Percentiles rank a stretch among this genome's conserved stretches.
Conservation (phyloP, 2,329 filamentous ascomycete genomes). For the Trichoderma koningii region DNA sequence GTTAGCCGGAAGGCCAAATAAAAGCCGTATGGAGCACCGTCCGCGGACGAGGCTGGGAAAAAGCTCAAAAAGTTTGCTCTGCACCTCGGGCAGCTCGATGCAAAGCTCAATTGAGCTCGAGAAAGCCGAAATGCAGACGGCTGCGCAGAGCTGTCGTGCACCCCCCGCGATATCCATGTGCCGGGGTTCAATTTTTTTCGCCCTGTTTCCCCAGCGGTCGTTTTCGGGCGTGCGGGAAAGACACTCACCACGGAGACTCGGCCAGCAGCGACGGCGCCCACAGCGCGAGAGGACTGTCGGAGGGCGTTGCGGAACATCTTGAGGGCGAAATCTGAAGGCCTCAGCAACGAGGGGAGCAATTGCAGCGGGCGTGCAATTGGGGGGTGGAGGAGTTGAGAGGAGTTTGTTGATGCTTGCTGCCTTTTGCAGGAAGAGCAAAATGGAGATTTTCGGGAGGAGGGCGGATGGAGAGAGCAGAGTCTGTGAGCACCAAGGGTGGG, state of each 20-base stretch:
- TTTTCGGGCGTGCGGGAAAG: conserved; percentile 44
- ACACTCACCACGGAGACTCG: conserved; percentile 92
- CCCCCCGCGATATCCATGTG: conserved; percentile 41
- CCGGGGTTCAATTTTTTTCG: conserved; percentile 32
- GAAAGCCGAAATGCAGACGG: conserved; percentile 37
- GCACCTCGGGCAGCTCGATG: conserved; percentile 10
- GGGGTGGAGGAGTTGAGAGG: conserved; percentile 57
- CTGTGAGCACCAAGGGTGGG: conserved; percentile 47
- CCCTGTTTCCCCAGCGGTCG: conserved; percentile 35
- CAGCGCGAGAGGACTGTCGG: conserved; percentile 92
- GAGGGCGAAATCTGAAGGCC: conserved; percentile 54
- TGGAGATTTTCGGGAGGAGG: conserved; percentile 50
- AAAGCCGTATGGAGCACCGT: conserved; percentile 26
- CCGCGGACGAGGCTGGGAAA: conserved; percentile 33
- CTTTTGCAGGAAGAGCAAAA: conserved; percentile 48
- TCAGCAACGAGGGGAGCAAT: conserved; percentile 60
- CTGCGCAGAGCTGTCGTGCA: conserved; percentile 42
- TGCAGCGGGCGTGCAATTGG: conserved; percentile 63
- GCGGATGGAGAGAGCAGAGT: conserved; percentile 44
- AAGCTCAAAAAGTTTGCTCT: conserved; percentile 39
- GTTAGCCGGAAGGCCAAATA: conserved; percentile 55
- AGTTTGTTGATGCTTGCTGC: conserved; percentile 48
- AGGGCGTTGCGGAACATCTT: conserved; percentile 98
- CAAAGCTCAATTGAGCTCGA: conserved; percentile 43
- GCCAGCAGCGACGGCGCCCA: conserved; percentile 89